Percentiles rank a stretch among this genome's conserved stretches.
Evolutionary conservation across 2,329 filamentous ascomycete species (phyloP).

Genomic region (Aureobasidium melanogenum): DNA sequence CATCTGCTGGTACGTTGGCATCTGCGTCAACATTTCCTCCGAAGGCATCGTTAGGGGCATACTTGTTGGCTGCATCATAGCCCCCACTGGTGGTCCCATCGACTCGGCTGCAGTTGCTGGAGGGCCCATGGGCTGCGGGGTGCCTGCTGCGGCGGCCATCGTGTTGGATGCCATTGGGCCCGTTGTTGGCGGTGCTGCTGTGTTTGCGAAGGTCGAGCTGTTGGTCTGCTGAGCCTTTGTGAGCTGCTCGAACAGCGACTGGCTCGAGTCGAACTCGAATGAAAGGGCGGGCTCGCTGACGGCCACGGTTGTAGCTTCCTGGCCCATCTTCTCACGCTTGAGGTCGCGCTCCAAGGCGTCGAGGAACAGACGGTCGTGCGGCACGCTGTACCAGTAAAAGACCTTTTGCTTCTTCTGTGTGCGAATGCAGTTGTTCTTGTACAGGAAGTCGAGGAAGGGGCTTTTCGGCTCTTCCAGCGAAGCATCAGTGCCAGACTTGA

Average conservation of each 20-base stretch:
- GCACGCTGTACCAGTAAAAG: constrained; percentile 99
- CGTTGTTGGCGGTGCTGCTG: constrained; percentile 37
- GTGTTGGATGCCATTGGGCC: constrained; percentile 84
- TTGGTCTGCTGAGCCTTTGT: constrained; percentile 99
- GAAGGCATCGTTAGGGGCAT: constrained; percentile 46
- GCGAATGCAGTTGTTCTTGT: constrained; percentile 99
- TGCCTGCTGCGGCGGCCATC: constrained; percentile 87
- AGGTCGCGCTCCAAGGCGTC: constrained; percentile 94
- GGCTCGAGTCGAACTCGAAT: constrained; percentile 98
- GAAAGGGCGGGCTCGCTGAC: constrained; percentile 95
- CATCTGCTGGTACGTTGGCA: constrained; percentile 65
- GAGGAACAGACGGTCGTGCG: constrained; percentile 92
- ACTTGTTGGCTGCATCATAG: constrained; percentile 18
- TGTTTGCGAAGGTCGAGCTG: constrained; percentile 70
- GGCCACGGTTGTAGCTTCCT: constrained; percentile 93
- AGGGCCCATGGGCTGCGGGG: constrained; percentile 46
- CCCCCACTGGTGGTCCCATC: constrained; percentile 26
- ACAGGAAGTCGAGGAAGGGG: constrained; percentile 94
- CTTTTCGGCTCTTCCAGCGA: constrained; percentile 98
- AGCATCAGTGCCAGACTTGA: constrained; percentile 96
- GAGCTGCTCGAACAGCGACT: constrained; percentile 97
- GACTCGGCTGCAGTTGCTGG: constrained; percentile 20
- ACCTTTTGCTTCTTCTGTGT: constrained; percentile 99
- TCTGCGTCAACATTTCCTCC: constrained; percentile 47
- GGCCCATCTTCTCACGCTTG: constrained; percentile 98